Evolutionary conservation across 495 filamentous ascomycete species (phyloP).

Genomic region (Xylaria intraflava): DNA sequence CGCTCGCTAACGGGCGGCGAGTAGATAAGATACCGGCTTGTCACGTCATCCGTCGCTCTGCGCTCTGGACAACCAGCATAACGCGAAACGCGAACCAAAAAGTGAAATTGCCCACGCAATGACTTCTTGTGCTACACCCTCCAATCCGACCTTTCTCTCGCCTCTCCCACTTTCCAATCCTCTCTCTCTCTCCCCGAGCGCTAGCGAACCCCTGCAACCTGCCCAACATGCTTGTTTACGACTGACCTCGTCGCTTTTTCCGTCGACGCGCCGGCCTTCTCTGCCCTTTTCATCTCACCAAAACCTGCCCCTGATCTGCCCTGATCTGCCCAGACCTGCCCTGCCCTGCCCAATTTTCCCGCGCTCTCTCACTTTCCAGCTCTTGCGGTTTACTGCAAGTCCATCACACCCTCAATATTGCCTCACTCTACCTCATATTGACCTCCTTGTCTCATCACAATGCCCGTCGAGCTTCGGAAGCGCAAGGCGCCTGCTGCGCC

Average conservation of each 20-base stretch:
- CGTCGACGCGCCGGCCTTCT: constrained; percentile 6
- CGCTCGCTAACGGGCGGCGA: too few relatives aligned
- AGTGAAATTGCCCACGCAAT: constrained; percentile 6
- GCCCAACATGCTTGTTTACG: constrained; percentile 12
- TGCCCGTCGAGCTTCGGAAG: constrained; percentile 64
- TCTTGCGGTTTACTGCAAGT: neutral
- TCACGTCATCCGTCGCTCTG: constrained; percentile 1
- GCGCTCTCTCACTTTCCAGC: neutral
- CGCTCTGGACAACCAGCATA: constrained; percentile 7
- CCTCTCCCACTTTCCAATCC: neutral
- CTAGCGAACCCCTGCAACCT: constrained; percentile 12
- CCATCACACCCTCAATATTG: neutral
- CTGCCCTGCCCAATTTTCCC: too few relatives aligned
- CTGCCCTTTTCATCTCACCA: neutral
- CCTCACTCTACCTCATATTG: neutral
- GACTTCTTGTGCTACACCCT: constrained; percentile 9
- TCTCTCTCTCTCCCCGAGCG: neutral
- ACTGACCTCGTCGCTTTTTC: constrained; percentile 7
- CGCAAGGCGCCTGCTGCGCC: constrained; percentile 62
- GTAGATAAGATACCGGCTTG: too few relatives aligned
- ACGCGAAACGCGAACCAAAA: constrained; percentile 16
- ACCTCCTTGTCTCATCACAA: constrained; percentile 13
- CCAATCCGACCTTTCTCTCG: constrained; percentile 2
- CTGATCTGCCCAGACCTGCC: too few relatives aligned
- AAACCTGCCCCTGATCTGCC: neutral